Evolutionary conservation across 2,329 filamentous ascomycete genomes (phyloP), one percentile per base, ranked within the genome.

Genomic region (Cladosporium sp.): DNA sequence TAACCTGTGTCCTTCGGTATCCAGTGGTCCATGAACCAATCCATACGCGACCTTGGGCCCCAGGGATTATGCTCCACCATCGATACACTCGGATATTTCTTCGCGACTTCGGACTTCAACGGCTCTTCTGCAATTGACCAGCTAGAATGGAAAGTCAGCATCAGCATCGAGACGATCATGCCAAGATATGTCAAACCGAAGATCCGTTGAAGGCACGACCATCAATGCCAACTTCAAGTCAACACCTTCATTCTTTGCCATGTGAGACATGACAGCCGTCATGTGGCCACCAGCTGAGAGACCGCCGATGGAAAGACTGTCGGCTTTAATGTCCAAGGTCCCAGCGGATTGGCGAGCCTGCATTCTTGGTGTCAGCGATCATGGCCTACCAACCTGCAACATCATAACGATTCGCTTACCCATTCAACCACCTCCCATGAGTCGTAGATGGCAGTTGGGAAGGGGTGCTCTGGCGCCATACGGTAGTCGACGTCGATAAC

Each of bases 401-500:
- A 51, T 18, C 48, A 26, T 16, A 25, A 2, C 14, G 23, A 51
- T 51, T 16, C 13, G 25, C 23, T 28, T 56, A 78, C 75, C 79
- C 79, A 81, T 57, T 73, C 66, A 0, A 80, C 67, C 0, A 75
- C 75, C 59, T 82, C 80, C 66, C 77, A 80, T 57, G 75, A 76
- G 68, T 85, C 82, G 61, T 83, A 74, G 1, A 84, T 72, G 4
- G 78, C 79, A 0, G 72, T 73, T 0, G 82, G 82, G 65, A 84
- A 84, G 23, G 74, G 71, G 67, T 83, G 73, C 61, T 83, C 81
- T 0, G 82, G 82, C 18, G 82, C 82, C 46, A 82, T 77, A 2
- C 82, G 76, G 66, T 84, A 83, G 13, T 81, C 79, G 13, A 83
- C 76, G 58, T 80, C 80, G 5, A 84, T 72, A 18, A 81, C 80